Base-by-base conservation (phyloP, 192 early-diverging fungal species). In the Mortierella alpina region DNA sequence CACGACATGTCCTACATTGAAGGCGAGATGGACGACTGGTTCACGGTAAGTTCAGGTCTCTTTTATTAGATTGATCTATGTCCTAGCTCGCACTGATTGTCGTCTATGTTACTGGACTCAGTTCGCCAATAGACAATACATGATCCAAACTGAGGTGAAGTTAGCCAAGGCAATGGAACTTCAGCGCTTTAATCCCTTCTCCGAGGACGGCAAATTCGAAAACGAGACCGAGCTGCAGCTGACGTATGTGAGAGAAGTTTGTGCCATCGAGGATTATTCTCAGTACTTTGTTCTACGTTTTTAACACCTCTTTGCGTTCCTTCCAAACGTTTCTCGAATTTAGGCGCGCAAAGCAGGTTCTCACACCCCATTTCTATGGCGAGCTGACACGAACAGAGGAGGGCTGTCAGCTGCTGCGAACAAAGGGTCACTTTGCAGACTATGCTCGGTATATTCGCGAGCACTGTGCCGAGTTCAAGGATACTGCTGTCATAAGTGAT, bases 11-110 rank as follows among this genome's bases (percentile, higher is more conserved):
- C 87, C 22, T 96, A 92, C 78, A 87, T 95, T 11, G 84, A 92
- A 67, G 84, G 83, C 47, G 92, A 96, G 71, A 90, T 95, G 88
- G 90, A 91, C 53, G 88, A 91, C 15, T 96, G 95, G 95, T 91
- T 90, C 72, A 90, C 92, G 87, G 95, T 95, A 86, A 53, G 63
- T 7, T 39, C 50, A 31, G 45, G 13, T 40, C 1, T 48, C 9
- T 10, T 17, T 42, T 69, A 13, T 40, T 14, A 31, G 12, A 2
- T 41, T 5, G 55, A 31, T 23, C 8, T 5, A 2, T 48, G 17
- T 49, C n/a, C 31, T 1, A 31, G 31, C 31, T 31, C 31, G 31
- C 18, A 50, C 54, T 31, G 9, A 45, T 40, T 47, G n/a, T 44
- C 17, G 0, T 15, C 22, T 55, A 12, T 31, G 20, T 2, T 31